Percentiles rank a stretch among this genome's conserved stretches.
Conservation (phyloP, 2,329 filamentous ascomycete species). For the Periglandula ipomoeae region DNA sequence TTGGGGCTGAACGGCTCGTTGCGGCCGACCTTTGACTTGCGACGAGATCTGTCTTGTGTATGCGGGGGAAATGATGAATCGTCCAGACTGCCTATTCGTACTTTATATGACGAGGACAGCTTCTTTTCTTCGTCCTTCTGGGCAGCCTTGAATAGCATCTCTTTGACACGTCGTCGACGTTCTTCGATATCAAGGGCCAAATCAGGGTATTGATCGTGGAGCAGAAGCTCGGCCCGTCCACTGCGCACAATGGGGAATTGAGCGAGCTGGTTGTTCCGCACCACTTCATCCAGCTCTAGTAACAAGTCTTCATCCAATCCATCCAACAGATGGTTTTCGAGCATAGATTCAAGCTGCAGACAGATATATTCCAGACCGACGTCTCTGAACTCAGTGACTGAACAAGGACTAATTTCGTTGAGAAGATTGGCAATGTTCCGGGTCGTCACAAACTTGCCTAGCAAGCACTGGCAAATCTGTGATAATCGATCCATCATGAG, state of each 20-base stretch:
- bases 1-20: conserved; percentile 57
- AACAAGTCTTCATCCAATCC: conserved; percentile 80
- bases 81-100: conserved; percentile 55
- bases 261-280: conserved; percentile 73
- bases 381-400: conserved; percentile 77
- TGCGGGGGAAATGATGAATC: conserved; percentile 38
- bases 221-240: conserved; percentile 56
- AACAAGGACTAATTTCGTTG: conserved; percentile 77
- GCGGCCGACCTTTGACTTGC: conserved; percentile 34
- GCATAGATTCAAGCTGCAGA: conserved; percentile 80
- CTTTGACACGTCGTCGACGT: conserved; percentile 59
- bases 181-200: conserved; percentile 59
- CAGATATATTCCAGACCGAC: conserved; percentile 86
- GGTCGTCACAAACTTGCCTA: conserved; percentile 76
- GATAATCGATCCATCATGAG: conserved; percentile 89
- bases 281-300: conserved; percentile 67
- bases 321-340: conserved; percentile 82
- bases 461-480: conserved; percentile 76
- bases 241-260: conserved; percentile 70
- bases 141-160: conserved; percentile 60
- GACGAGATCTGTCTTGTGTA: conserved; percentile 35
- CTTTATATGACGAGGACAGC: conserved; percentile 49
- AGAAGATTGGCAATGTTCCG: conserved; percentile 80
- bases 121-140: conserved; percentile 58
- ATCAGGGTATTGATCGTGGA: conserved; percentile 56